Evolutionary conservation across 768 basidiomycete genomes (phyloP).

Genomic region (Dacryopinax spathularia): DNA sequence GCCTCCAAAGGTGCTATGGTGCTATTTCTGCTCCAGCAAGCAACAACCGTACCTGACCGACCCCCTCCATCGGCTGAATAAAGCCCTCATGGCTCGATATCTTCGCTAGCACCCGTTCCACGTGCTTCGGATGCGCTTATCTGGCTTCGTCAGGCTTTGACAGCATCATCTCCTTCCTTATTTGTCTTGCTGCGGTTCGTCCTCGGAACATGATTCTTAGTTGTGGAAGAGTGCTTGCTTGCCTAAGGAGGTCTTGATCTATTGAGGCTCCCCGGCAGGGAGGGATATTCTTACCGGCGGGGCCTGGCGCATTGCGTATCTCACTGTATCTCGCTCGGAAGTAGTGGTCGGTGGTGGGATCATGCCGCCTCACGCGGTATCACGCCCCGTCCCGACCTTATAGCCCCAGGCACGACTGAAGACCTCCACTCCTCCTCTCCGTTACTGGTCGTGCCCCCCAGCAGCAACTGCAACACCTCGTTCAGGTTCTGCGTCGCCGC

Average conservation of each 20-base stretch:
- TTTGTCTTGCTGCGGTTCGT: background rate
- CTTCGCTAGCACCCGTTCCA: too few relatives aligned
- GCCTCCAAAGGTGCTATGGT: too few relatives aligned
- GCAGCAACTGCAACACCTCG: background rate
- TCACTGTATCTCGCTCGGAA: background rate
- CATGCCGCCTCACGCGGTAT: background rate
- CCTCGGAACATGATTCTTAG: background rate
- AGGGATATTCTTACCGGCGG: too few relatives aligned
- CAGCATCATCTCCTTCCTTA: background rate
- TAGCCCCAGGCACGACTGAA: background rate
- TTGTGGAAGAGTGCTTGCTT: background rate
- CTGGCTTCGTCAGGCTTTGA: background rate
- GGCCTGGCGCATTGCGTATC: background rate
- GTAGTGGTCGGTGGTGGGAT: too few relatives aligned
- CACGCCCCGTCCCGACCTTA: background rate
- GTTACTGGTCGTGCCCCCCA: background rate
- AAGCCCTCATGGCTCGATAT: too few relatives aligned
- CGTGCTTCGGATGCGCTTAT: background rate
- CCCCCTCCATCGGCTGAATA: too few relatives aligned
- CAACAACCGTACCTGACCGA: too few relatives aligned
- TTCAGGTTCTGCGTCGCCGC: background rate
- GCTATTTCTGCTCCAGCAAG: too few relatives aligned
- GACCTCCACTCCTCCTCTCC: background rate
- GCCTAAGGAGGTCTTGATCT: background rate
- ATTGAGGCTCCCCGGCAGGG: too few relatives aligned